These are phyloP conservation scores for Meyerozyma carpophila DNA, from an alignment of 1,139 yeast species.

Conservation along the genomic window DNA sequence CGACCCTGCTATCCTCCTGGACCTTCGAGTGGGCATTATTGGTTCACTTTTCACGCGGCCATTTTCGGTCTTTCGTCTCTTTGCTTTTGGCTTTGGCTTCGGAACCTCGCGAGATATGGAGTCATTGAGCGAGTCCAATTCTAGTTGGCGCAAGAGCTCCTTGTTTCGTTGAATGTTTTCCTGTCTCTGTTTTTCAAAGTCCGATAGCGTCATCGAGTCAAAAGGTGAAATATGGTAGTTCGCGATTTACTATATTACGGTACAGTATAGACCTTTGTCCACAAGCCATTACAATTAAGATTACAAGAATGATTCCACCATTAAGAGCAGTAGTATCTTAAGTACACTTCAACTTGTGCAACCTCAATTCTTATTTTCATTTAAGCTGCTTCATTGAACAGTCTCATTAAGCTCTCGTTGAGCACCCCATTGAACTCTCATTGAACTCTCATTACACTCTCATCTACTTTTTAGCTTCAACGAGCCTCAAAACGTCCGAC, in stretches of 20 bases:
- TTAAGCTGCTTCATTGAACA: too few relatives aligned
- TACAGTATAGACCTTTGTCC: too few relatives aligned
- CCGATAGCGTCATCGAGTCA: slow-evolving; percentile 2
- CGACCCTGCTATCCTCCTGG: slow-evolving; percentile 64
- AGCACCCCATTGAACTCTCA: too few relatives aligned
- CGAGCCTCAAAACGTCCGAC: slow-evolving; percentile 54
- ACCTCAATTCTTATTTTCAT: too few relatives aligned
- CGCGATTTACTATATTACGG: not conserved
- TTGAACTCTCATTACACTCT: not conserved
- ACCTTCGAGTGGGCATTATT: slow-evolving; percentile 52
- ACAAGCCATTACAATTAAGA: too few relatives aligned
- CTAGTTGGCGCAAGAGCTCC: slow-evolving; percentile 32
- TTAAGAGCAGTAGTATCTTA: too few relatives aligned
- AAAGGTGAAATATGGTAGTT: not conserved
- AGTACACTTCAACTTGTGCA: too few relatives aligned
- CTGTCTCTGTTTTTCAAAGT: slow-evolving; percentile 3
- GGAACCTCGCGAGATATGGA: slow-evolving; percentile 27
- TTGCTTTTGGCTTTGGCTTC: slow-evolving; percentile 9
- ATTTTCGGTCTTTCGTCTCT: slow-evolving; percentile 15
- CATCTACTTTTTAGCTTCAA: not conserved
- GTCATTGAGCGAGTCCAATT: slow-evolving; percentile 29
- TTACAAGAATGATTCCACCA: too few relatives aligned
- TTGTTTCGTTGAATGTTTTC: slow-evolving; percentile 38
- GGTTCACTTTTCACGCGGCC: slow-evolving; percentile 18
- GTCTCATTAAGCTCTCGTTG: too few relatives aligned